Evolutionary conservation across 352 stramenopile genomes (phyloP).

Genomic region (Phytophthora sojae): DNA sequence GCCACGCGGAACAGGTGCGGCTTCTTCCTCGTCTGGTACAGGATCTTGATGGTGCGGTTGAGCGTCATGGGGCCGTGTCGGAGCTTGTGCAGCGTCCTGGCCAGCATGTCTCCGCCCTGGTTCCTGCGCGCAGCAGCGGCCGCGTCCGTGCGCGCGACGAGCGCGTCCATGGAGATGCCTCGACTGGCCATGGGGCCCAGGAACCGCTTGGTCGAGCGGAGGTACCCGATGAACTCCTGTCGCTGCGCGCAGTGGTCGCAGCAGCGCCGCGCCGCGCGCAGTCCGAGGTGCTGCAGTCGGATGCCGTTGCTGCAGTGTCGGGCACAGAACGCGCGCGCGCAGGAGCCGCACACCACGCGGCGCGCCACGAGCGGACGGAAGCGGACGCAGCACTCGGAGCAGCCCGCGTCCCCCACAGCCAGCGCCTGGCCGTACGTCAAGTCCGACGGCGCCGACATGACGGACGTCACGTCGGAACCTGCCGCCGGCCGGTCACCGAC

Average conservation of each 20-base stretch:
- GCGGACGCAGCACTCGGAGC: constrained; percentile 56
- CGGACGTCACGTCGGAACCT: not conserved
- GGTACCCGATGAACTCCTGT: constrained; percentile 66
- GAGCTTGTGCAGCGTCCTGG: constrained; percentile 61
- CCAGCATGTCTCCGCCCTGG: constrained; percentile 38
- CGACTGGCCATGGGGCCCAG: constrained; percentile 43
- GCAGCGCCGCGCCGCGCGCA: constrained; percentile 46
- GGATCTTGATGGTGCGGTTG: constrained; percentile 81
- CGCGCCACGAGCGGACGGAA: constrained; percentile 59
- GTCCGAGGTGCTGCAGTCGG: constrained; percentile 52
- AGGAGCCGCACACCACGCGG: constrained; percentile 69
- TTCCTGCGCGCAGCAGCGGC: constrained; percentile 17
- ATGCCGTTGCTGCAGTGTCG: constrained; percentile 65
- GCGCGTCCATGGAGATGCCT: constrained; percentile 40
- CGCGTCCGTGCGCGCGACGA: constrained; percentile 35
- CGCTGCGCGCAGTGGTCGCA: constrained; percentile 61
- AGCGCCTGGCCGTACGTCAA: too few species aligned
- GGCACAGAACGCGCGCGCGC: constrained; percentile 62
- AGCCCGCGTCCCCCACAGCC: constrained; percentile 41
- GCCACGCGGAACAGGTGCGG: constrained; percentile 70
- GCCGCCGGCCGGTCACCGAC: constrained; percentile 3
- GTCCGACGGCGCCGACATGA: too few species aligned
- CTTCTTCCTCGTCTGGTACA: constrained; percentile 81
- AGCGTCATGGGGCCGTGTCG: constrained; percentile 68
- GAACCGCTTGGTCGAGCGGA: constrained; percentile 45